phyloP scores from a whole-genome alignment of 768 basidiomycete genomes.

The Multifurca ochricompacta region DNA sequence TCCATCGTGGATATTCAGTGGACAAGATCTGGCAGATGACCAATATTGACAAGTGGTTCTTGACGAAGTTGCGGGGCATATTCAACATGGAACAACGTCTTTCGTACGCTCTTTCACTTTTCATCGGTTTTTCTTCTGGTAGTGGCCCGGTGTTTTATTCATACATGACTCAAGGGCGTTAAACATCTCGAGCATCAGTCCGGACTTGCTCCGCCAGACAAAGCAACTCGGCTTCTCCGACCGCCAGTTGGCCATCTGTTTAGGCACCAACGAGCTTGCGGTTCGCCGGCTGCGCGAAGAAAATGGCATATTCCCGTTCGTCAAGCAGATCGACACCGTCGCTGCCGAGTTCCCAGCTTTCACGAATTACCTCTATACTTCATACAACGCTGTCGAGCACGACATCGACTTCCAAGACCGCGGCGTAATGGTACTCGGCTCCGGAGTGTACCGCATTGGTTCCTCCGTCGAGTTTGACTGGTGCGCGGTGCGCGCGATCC shows the following conservation, averaged over 20 bases:
- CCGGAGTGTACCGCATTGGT: slow-evolving; percentile 97
- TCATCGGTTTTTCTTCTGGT: neutral
- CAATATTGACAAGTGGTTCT: slow-evolving; percentile 98
- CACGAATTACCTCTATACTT: slow-evolving; percentile 98
- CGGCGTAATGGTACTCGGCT: slow-evolving; percentile 96
- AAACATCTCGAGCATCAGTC: slow-evolving; percentile 56
- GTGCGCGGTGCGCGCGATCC: slow-evolving; percentile 96
- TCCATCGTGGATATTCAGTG: slow-evolving; percentile 87
- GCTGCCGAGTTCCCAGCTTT: slow-evolving; percentile 98
- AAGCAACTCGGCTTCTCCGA: slow-evolving; percentile 98
- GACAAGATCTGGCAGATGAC: slow-evolving; percentile 98
- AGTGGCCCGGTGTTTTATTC: neutral
- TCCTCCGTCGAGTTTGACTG: slow-evolving; percentile 99
- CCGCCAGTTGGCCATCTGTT: slow-evolving; percentile 71
- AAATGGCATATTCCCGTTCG: slow-evolving; percentile 72
- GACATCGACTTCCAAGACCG: slow-evolving; percentile 84
- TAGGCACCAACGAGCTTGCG: slow-evolving; percentile 89
- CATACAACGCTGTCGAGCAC: slow-evolving; percentile 94
- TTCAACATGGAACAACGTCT: slow-evolving; percentile 72
- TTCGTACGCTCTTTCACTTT: slow-evolving; percentile 42
- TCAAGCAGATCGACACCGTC: slow-evolving; percentile 99
- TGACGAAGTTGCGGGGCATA: slow-evolving; percentile 81
- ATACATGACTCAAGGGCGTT: slow-evolving; percentile 38
- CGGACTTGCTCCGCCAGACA: slow-evolving; percentile 61
- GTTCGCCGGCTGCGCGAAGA: slow-evolving; percentile 88